phyloP scores from a whole-genome alignment of 805 yeast species.

The Suhomyces tanzawaensis region DNA sequence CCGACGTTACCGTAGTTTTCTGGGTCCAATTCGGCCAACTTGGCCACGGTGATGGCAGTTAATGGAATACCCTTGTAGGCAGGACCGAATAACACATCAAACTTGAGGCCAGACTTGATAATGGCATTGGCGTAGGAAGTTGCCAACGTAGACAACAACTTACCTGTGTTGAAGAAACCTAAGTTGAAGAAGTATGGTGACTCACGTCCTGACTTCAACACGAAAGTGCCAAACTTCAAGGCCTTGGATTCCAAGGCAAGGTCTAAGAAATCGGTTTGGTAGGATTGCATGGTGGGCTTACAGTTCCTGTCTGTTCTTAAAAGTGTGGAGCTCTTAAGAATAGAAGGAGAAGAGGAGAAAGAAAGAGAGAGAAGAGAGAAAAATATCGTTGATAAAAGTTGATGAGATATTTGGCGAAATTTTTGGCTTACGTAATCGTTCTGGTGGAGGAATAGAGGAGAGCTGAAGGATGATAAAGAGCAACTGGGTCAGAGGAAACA shows the following conservation, averaged over 20 bases:
- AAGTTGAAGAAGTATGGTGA: slow-evolving; percentile 97
- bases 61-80: slow-evolving; percentile 97
- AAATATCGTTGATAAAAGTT: background rate
- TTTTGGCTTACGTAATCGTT: no score
- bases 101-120: slow-evolving; percentile 74
- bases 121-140: slow-evolving; percentile 88
- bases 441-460: no score
- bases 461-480: background rate
- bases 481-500: no score
- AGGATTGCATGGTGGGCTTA: slow-evolving; percentile 35
- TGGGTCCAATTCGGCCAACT: slow-evolving; percentile 88
- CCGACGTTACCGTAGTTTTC: slow-evolving; percentile 68
- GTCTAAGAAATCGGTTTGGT: slow-evolving; percentile 69
- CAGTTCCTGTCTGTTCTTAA: background rate
- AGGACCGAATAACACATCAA: slow-evolving; percentile 93
- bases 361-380: background rate
- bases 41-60: slow-evolving; percentile 89
- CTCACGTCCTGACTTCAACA: slow-evolving; percentile 84
- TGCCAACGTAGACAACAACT: slow-evolving; percentile 74
- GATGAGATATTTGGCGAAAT: no score
- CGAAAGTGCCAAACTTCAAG: slow-evolving; percentile 82
- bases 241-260: slow-evolving; percentile 81
- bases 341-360: slow-evolving; percentile 3
- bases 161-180: slow-evolving; percentile 86
- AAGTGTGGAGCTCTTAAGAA: background rate